These are phyloP conservation scores for Cadophora sp. DNA, from an alignment of 2,329 filamentous ascomycete genomes.

Conservation along the genomic window DNA sequence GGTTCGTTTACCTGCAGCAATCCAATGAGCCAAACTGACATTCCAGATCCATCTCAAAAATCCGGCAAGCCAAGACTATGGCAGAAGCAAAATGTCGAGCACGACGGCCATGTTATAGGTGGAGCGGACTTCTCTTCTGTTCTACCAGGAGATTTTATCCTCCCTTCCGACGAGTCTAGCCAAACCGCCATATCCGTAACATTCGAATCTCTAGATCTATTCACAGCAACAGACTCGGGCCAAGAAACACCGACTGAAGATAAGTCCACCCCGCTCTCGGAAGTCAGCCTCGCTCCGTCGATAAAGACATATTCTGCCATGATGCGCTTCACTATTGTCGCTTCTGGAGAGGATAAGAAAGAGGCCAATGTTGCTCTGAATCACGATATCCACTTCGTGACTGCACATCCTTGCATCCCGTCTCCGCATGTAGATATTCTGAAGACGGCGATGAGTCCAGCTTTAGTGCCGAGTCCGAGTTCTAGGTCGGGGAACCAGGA, in stretches of 20 bases:
- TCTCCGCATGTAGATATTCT: conserved; percentile 63
- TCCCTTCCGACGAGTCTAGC: conserved; percentile 61
- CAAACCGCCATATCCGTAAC: conserved; percentile 55
- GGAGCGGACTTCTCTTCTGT: conserved; percentile 60
- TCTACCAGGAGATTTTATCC: conserved; percentile 66
- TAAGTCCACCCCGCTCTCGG: conserved; percentile 29
- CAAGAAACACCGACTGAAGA: conserved; percentile 45
- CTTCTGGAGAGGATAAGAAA: conserved; percentile 33
- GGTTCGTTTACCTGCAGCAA: conserved; percentile 21
- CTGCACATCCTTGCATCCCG: conserved; percentile 68
- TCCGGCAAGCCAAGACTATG: conserved; percentile 65
- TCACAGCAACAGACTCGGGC: conserved; percentile 51
- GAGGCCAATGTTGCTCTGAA: conserved; percentile 49
- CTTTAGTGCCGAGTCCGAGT: conserved; percentile 57
- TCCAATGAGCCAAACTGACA: conserved; percentile 13
- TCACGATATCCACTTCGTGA: conserved; percentile 69
- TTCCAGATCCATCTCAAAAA: conserved; percentile 55
- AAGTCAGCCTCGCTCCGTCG: conserved; percentile 21
- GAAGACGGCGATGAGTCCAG: conserved; percentile 65
- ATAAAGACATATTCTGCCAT: conserved; percentile 43
- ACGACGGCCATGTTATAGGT: conserved; percentile 65
- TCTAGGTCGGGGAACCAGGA: conserved; percentile 2
- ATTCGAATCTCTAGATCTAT: conserved; percentile 58
- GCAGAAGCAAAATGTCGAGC: conserved; percentile 65
- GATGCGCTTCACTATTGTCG: conserved; percentile 39